A percentile compares a stretch with the other conserved stretches of the same genome.
Conservation (phyloP, 257 asterid species). For the Coffea canephora region DNA sequence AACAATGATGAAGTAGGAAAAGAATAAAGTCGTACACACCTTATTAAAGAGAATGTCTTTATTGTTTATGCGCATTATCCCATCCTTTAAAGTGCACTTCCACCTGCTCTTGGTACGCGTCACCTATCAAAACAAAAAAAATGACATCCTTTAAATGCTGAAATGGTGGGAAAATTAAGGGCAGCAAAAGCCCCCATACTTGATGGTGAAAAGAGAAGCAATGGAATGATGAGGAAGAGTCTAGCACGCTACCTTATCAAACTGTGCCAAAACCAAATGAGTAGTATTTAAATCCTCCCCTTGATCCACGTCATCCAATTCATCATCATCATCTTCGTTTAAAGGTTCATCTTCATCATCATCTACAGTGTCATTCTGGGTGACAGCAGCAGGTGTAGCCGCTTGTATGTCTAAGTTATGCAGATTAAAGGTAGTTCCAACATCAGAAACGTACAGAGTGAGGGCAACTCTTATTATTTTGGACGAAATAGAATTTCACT, state of each 20-base stretch:
- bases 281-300: slow-evolving; percentile 81
- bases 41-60: slow-evolving; percentile 80
- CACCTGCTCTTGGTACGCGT: slow-evolving; percentile 98
- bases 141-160: not conserved
- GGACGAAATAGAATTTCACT: slow-evolving; percentile 8
- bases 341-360: slow-evolving; percentile 90
- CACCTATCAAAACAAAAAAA: slow-evolving; percentile 44
- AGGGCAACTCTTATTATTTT: not conserved
- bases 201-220: not conserved
- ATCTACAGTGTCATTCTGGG: slow-evolving; percentile 60
- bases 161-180: not conserved
- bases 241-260: slow-evolving; percentile 62
- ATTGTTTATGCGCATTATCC: slow-evolving; percentile 93
- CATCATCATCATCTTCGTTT: slow-evolving; percentile 94
- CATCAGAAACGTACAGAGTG: slow-evolving; percentile 15
- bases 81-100: slow-evolving; percentile 93
- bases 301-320: slow-evolving; percentile 77
- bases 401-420: slow-evolving; percentile 61
- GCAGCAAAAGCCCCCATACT: not conserved
- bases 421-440: slow-evolving; percentile 19
- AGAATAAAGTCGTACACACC: slow-evolving; percentile 23
- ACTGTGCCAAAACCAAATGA: slow-evolving; percentile 91
- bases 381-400: slow-evolving; percentile 83
- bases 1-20: not conserved
- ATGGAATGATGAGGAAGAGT: not conserved